phyloP scores from a whole-genome alignment of 345 rosid species.

The Microcos paniculata region DNA sequence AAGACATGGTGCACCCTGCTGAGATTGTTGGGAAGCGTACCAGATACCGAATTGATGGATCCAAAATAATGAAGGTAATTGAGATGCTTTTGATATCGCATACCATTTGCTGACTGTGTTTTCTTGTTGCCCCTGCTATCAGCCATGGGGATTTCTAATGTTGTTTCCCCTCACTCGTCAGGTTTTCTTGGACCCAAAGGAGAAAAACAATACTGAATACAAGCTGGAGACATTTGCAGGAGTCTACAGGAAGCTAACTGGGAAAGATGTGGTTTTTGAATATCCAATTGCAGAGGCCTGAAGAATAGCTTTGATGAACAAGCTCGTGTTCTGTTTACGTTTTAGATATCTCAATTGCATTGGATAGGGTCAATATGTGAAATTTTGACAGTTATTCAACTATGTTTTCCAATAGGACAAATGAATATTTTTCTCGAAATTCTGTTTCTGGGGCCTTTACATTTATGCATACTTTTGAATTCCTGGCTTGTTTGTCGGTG shows the following conservation, averaged over 20 bases:
- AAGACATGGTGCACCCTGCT: slow-evolving; percentile 83
- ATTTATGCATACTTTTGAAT: no score
- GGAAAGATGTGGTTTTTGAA: slow-evolving; percentile 85
- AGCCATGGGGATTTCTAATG: not conserved
- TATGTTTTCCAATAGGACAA: slow-evolving; percentile 5
- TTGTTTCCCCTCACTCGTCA: slow-evolving; percentile 3
- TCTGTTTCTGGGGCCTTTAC: not conserved
- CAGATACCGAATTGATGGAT: slow-evolving; percentile 77
- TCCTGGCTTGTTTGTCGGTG: no score
- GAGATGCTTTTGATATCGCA: not conserved
- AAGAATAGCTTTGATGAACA: slow-evolving; percentile 18
- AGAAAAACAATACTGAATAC: slow-evolving; percentile 75
- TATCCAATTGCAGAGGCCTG: slow-evolving; percentile 62
- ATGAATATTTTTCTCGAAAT: not conserved
- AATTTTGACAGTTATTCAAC: slow-evolving; percentile 19
- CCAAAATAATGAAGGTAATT: slow-evolving; percentile 69
- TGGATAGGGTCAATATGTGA: slow-evolving; percentile 17
- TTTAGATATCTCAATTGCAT: slow-evolving; percentile 19
- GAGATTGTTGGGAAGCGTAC: slow-evolving; percentile 87
- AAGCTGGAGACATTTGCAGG: slow-evolving; percentile 72
- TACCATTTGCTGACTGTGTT: not conserved
- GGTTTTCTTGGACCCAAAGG: slow-evolving; percentile 82
- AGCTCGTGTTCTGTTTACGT: slow-evolving; percentile 6
- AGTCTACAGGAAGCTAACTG: slow-evolving; percentile 85
- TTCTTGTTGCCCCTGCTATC: not conserved